Evolutionary conservation across 2,329 filamentous ascomycete species (phyloP), one percentile per base, ranked within the genome.

Genomic region (Trichoderma citrinoviride): DNA sequence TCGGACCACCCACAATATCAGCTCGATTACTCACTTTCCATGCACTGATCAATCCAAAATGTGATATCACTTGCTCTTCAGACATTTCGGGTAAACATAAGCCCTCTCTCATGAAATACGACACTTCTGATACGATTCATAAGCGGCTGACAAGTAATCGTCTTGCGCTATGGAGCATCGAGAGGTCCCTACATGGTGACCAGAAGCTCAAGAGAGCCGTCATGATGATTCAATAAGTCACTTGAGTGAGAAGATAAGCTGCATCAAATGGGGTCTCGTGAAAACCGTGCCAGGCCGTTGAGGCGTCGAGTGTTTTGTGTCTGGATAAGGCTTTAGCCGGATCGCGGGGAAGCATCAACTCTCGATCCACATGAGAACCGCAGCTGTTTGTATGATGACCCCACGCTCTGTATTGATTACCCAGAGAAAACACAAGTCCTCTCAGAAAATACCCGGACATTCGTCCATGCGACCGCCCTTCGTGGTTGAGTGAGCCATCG

Each of bases 291-390:
- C 29, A 54, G 50, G 4, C 50, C 33, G 21, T 54, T 29, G 56
- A 33, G 43, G 56, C 19, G 29, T 23, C 23, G 27, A 10, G 3
- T 21, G 23, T 10, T 40, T 37, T 21, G 17, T 25, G 56, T 27
- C 46, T 49, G 60, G 60, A 46, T 62, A 62, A 62, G 43, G 27
- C 49, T 62, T 62, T 62, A 62, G n/a, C 60, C 60, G 49, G 49
- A 29, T 29, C n/a, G 60, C 40, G 49, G 49, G 25, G 49, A 23
- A 33, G 33, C 29, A 17, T 44, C 56, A 58, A 17, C 43, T 19
- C 33, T 19, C 19, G 19, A 40, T 37, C 56, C 44, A 60, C 40
- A 33, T 5, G 41, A n/a, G 33, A 19, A 58, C 47, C 27, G 27
- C 23, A 29, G 49, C 49, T 52, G 33, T 52, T 27, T 25, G 29